These are phyloP conservation scores for Haematococcus sp. DNA, from an alignment of 139 green algal genomes.

Conservation along the genomic window DNA sequence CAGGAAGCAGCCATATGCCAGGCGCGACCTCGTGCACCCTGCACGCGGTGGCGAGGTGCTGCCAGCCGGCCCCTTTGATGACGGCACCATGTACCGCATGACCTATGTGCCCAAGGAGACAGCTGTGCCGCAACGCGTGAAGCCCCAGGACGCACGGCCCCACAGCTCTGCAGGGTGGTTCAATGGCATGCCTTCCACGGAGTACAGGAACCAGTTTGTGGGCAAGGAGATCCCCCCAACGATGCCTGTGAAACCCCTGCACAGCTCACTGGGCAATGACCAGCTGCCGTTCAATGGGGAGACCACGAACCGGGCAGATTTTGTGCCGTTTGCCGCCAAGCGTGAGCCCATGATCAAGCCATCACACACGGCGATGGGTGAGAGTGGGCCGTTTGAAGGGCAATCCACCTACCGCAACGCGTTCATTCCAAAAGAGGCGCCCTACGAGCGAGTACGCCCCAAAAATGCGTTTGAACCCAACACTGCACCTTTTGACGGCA, in stretches of 20 bases:
- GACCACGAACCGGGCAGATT: not conserved
- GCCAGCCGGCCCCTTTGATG: not conserved
- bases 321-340: not conserved
- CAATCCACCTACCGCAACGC: constrained; percentile 3
- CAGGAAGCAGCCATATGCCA: constrained; percentile 4
- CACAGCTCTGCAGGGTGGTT: not conserved
- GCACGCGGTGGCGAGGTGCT: not conserved
- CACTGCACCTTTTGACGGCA: constrained; percentile 16
- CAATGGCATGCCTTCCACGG: not conserved
- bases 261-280: not conserved
- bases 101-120: constrained; percentile 12
- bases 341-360: constrained; percentile 8
- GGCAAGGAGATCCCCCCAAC: constrained; percentile 6
- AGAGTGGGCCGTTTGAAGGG: not conserved
- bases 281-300: not conserved
- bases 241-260: not conserved
- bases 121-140: not conserved
- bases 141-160: constrained; percentile 6
- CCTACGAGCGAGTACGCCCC: constrained; percentile 13
- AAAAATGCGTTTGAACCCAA: constrained; percentile 17
- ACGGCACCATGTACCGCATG: constrained; percentile 11
- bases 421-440: constrained; percentile 17
- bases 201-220: constrained; percentile 6
- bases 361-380: not conserved
- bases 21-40: not conserved